These are phyloP conservation scores for Trichoderma breve DNA, from an alignment of 2,329 filamentous ascomycete genomes.

Conservation along the genomic window DNA sequence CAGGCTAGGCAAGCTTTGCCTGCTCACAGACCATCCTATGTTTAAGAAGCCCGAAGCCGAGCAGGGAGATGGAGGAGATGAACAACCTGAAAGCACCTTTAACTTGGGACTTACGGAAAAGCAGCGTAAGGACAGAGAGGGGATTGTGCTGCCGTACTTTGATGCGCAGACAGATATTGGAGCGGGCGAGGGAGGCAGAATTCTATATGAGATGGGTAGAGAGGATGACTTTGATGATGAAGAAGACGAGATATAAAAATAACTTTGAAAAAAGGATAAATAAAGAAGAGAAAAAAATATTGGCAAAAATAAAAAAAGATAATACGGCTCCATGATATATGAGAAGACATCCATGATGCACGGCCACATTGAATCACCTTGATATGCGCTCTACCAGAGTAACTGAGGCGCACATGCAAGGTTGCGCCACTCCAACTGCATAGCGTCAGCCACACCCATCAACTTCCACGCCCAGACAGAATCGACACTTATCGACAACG, in stretches of 20 bases:
- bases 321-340: background rate
- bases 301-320: background rate
- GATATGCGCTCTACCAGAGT: background rate
- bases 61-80: slow-evolving; percentile 43
- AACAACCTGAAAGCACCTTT: slow-evolving; percentile 73
- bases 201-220: slow-evolving; percentile 92
- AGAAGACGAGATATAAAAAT: slow-evolving; percentile 76
- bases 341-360: background rate
- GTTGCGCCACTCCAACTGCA: slow-evolving; percentile 10
- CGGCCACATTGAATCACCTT: background rate
- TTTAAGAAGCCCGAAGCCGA: slow-evolving; percentile 51
- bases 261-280: background rate
- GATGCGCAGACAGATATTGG: slow-evolving; percentile 84
- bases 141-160: slow-evolving; percentile 91
- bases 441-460: slow-evolving; percentile 5
- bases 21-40: slow-evolving; percentile 75
- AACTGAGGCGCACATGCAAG: background rate
- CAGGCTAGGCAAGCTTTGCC: slow-evolving; percentile 37
- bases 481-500: background rate
- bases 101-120: slow-evolving; percentile 84
- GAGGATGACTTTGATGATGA: slow-evolving; percentile 98
- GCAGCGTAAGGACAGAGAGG: slow-evolving; percentile 81
- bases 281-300: no score
- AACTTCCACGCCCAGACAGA: background rate
- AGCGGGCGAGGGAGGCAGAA: slow-evolving; percentile 82